Percentiles rank a stretch among this genome's conserved stretches.
Conservation (phyloP, 1,139 yeast genomes). For the Pichia sp. region DNA sequence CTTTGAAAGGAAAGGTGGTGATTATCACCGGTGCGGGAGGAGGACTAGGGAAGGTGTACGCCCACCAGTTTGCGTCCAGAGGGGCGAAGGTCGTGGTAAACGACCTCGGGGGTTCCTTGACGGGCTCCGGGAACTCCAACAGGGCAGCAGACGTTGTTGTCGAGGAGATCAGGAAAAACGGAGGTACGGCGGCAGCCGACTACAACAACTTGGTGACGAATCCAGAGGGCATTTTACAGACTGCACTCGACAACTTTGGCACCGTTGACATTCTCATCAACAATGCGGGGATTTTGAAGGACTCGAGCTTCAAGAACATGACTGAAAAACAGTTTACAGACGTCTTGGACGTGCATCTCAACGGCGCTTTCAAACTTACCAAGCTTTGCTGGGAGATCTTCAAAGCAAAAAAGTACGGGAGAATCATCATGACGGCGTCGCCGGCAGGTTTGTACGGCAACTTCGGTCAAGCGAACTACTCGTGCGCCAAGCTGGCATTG, state of each 20-base stretch:
- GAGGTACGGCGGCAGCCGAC: constrained; percentile 90
- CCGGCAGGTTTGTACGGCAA: constrained; percentile 97
- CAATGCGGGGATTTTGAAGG: constrained; percentile 92
- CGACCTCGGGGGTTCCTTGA: constrained; percentile 81
- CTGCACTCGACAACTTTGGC: constrained; percentile 85
- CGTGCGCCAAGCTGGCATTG: constrained; percentile 88
- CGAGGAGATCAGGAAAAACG: constrained; percentile 67
- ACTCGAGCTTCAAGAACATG: constrained; percentile 77
- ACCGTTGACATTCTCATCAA: constrained; percentile 85
- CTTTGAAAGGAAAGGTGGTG: constrained; percentile 69
- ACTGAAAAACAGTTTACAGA: constrained; percentile 71
- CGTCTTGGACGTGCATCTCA: constrained; percentile 82
- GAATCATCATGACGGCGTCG: constrained; percentile 87
- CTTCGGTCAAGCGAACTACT: constrained; percentile 94
- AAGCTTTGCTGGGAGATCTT: constrained; percentile 92
- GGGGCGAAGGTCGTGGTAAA: constrained; percentile 94
- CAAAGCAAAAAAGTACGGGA: constrained; percentile 79
- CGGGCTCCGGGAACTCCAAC: constrained; percentile 58
- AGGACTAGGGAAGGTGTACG: constrained; percentile 88
- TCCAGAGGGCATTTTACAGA: constrained; percentile 80
- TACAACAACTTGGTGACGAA: constrained; percentile 82
- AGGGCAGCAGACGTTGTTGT: constrained; percentile 88
- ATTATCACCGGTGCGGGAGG: constrained; percentile 97
- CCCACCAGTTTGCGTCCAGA: constrained; percentile 78
- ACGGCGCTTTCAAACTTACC: constrained; percentile 83